A percentile compares a stretch with the other conserved stretches of the same genome.
Conservation (phyloP, 306 rosid species). For the Fragaria nilgerrensis region DNA sequence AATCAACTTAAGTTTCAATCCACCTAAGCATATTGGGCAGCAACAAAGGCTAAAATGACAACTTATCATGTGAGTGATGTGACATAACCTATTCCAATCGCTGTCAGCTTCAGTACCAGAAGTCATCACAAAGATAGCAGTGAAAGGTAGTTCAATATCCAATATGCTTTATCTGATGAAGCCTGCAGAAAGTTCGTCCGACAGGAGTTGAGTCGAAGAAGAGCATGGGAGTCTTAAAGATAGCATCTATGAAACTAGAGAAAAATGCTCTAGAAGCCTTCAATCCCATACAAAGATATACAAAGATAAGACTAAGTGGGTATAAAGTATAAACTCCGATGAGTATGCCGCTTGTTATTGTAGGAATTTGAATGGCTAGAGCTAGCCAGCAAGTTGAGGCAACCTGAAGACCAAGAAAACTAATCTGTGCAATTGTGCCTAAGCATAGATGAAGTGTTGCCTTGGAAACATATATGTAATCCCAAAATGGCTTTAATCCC, state of each 20-base stretch:
- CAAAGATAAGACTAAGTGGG: conserved; percentile 41
- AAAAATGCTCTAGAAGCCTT: conserved; percentile 73
- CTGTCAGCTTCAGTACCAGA: conserved; percentile 33
- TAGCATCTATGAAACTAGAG: conserved; percentile 46
- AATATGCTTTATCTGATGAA: conserved; percentile 64
- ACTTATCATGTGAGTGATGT: too few relatives aligned
- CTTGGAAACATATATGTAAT: conserved; percentile 46
- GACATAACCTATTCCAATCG: too few relatives aligned
- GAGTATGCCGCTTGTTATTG: conserved; percentile 37
- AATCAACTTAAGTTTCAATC: neutral
- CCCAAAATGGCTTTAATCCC: conserved; percentile 67
- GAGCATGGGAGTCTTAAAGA: conserved; percentile 83
- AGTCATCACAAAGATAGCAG: conserved; percentile 33
- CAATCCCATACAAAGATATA: conserved; percentile 52
- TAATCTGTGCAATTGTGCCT: conserved; percentile 23
- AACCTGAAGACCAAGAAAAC: conserved; percentile 48
- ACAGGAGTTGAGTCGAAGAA: conserved; percentile 83
- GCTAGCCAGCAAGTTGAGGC: conserved; percentile 71
- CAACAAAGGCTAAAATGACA: conserved; percentile 46
- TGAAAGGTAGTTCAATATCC: conserved; percentile 71
- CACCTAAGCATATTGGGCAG: conserved; percentile 53
- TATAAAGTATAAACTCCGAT: conserved; percentile 61
- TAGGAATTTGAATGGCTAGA: conserved; percentile 52
- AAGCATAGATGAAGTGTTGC: conserved; percentile 35
- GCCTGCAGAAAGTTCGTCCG: conserved; percentile 77